phyloP scores from a whole-genome alignment of 2,329 filamentous ascomycete genomes.

The Alternaria incomplexa region DNA sequence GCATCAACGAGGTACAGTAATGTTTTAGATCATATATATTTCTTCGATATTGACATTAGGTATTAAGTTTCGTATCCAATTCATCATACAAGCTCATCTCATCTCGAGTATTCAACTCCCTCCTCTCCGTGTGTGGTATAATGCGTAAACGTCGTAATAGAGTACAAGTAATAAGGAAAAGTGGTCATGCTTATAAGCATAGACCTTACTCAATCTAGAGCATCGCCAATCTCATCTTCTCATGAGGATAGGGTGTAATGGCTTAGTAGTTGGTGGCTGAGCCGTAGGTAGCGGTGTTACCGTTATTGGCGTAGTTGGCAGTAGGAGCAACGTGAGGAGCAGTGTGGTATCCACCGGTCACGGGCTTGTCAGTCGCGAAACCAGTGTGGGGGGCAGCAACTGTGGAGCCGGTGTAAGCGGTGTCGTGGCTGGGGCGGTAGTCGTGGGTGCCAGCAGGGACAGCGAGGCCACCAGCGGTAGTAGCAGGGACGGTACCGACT shows the following conservation, averaged over 20 bases:
- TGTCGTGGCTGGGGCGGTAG: slow-evolving; percentile 57
- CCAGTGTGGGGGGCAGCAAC: slow-evolving; percentile 46
- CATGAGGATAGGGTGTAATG: neutral
- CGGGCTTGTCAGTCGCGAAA: slow-evolving; percentile 45
- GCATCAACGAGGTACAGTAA: accelerated
- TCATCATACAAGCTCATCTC: slow-evolving; percentile 12
- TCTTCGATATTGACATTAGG: slow-evolving; percentile 13
- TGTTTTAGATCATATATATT: neutral
- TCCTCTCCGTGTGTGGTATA: slow-evolving; percentile 28
- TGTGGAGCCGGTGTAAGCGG: slow-evolving; percentile 56
- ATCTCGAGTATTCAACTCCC: neutral
- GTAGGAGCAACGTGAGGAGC: slow-evolving; percentile 42
- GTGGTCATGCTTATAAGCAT: neutral
- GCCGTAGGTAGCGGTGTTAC: slow-evolving; percentile 47
- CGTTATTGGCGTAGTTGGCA: slow-evolving; percentile 29
- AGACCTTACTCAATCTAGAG: neutral
- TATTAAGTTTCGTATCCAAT: slow-evolving; percentile 12
- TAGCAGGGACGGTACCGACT: slow-evolving; percentile 42
- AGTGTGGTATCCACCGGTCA: slow-evolving; percentile 54
- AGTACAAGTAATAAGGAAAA: slow-evolving; percentile 7
- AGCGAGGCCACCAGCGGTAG: slow-evolving; percentile 21
- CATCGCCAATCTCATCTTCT: neutral
- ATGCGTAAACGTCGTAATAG: slow-evolving; percentile 22
- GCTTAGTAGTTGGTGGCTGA: slow-evolving; percentile 18
- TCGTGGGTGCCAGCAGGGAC: slow-evolving; percentile 26